Conservation (phyloP, 2,329 filamentous ascomycete species). For the Exophiala sp. region DNA sequence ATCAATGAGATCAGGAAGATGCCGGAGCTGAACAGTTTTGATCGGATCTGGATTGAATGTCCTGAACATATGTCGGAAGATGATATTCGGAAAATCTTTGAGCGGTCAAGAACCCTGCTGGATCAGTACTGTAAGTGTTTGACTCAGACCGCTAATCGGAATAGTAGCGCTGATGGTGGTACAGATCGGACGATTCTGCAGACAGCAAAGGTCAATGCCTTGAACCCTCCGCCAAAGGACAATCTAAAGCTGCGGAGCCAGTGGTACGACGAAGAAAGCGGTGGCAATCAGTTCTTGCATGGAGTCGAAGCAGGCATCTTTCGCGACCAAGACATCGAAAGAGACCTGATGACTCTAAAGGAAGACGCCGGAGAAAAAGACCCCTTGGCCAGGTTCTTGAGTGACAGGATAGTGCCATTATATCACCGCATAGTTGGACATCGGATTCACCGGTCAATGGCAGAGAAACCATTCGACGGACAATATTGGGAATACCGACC, state of each 20-base stretch:
- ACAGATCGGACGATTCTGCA: conserved; percentile 22
- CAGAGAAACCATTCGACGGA: conserved; percentile 17
- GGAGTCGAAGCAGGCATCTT: conserved; percentile 26
- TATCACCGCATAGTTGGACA: conserved; percentile 24
- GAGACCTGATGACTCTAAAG: conserved; percentile 21
- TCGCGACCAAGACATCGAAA: conserved; percentile 13
- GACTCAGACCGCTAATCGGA: background rate
- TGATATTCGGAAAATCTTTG: conserved; percentile 21
- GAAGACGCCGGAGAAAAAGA: conserved; percentile 16
- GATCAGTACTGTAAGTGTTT: conserved; percentile 21
- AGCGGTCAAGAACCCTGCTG: conserved; percentile 22
- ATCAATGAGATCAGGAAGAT: conserved; percentile 21
- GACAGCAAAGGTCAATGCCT: conserved; percentile 21
- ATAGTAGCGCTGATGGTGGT: conserved; percentile 10
- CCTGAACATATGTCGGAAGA: conserved; percentile 21
- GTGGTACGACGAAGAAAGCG: conserved; percentile 27
- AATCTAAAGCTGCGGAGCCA: conserved; percentile 20
- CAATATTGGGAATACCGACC: conserved; percentile 21
- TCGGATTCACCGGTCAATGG: conserved; percentile 23
- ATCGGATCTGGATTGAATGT: conserved; percentile 21
- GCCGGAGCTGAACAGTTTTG: conserved; percentile 20
- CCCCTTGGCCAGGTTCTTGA: conserved; percentile 21
- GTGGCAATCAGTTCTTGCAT: conserved; percentile 21
- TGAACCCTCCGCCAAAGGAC: conserved; percentile 19
- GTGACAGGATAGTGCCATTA: conserved; percentile 19